phyloP scores from a whole-genome alignment of 208 protist genomes.

The Acanthamoeba royreba region DNA sequence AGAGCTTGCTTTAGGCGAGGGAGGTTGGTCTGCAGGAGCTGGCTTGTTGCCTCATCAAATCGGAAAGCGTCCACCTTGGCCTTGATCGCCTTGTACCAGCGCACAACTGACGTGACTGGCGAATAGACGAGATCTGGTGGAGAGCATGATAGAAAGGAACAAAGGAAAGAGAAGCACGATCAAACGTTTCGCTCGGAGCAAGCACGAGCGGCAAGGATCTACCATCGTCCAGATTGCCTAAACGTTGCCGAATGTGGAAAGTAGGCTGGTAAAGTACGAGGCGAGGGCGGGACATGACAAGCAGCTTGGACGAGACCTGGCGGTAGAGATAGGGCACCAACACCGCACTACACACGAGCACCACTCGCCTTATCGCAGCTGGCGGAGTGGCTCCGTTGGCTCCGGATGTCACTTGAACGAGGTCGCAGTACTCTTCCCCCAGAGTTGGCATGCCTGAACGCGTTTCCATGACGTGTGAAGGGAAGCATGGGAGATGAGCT shows the following conservation, averaged over 20 bases:
- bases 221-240: neutral
- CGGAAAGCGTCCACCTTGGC: neutral
- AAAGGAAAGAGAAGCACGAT: neutral
- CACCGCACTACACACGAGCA: neutral
- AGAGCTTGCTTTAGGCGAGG: neutral
- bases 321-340: conserved; percentile 17
- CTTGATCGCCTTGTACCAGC: neutral
- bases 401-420: conserved; percentile 17
- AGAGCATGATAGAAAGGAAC: neutral
- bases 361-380: neutral
- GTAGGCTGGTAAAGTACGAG: neutral
- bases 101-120: neutral
- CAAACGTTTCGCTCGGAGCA: no score
- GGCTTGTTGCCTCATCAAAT: neutral
- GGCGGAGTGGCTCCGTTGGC: neutral
- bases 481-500: neutral
- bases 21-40: neutral
- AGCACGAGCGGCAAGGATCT: neutral
- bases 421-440: conserved; percentile 57
- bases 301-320: neutral
- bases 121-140: neutral
- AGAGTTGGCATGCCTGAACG: neutral
- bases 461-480: neutral
- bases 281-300: neutral
- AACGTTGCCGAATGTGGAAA: neutral